These are phyloP conservation scores for Diplosphaera chodatii DNA, from an alignment of 139 green algal species.

Conservation along the genomic window DNA sequence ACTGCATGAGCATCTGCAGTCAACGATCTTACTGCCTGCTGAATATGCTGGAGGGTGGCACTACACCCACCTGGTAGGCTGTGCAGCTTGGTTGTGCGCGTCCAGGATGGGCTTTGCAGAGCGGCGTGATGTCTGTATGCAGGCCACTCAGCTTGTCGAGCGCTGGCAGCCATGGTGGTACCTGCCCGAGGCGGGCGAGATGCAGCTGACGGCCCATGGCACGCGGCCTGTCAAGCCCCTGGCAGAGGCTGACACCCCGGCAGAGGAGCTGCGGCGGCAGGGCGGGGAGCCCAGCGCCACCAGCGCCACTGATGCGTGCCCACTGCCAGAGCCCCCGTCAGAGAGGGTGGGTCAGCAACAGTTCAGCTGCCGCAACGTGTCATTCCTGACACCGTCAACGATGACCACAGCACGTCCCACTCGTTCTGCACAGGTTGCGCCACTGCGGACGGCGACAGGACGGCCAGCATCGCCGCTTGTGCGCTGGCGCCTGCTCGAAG, in stretches of 20 bases:
- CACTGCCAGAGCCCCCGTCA: slow-evolving; percentile 23
- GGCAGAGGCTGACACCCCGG: not conserved
- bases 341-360: slow-evolving; percentile 5
- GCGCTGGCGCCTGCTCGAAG: slow-evolving; percentile 41
- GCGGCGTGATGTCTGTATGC: no score
- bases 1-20: no score
- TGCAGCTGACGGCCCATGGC: slow-evolving; percentile 27
- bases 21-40: no score
- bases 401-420: no score
- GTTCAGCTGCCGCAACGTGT: no score
- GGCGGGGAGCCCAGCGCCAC: not conserved
- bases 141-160: slow-evolving; percentile 11
- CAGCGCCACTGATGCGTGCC: not conserved
- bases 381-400: no score
- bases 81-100: no score
- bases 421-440: slow-evolving; percentile 8
- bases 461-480: slow-evolving; percentile 43
- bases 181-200: slow-evolving; percentile 16
- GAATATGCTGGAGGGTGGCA: no score
- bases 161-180: slow-evolving; percentile 57
- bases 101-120: no score
- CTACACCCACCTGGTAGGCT: no score
- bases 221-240: slow-evolving; percentile 16
- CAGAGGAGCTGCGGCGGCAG: not conserved
- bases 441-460: slow-evolving; percentile 28